Conservation (phyloP, 164 flowering plant species). For the Amborella trichopoda region DNA sequence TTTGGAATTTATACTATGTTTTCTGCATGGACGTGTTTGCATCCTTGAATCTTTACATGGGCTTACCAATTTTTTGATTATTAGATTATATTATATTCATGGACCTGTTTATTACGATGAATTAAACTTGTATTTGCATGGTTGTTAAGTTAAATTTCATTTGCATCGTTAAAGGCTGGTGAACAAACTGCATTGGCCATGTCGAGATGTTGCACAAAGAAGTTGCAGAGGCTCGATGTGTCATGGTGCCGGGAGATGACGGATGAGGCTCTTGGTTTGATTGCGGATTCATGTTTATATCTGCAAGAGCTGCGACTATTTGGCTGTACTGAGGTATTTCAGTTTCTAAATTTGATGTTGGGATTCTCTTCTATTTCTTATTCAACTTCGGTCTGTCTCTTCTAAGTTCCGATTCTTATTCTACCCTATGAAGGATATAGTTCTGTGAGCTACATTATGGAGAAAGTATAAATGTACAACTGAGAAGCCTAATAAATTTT, state of each 20-base stretch:
- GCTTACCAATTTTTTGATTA: too few species aligned
- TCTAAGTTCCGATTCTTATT: not conserved
- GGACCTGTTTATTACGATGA: too few species aligned
- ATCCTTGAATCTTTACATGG: too few species aligned
- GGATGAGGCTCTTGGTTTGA: slow-evolving; percentile 61
- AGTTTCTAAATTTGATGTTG: not conserved
- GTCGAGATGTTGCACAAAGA: slow-evolving; percentile 29
- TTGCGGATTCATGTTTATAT: slow-evolving; percentile 65
- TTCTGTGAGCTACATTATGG: not conserved
- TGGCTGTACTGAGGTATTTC: slow-evolving; percentile 86
- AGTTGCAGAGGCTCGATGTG: slow-evolving; percentile 46
- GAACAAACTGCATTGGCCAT: slow-evolving; percentile 53
- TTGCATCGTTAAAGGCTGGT: slow-evolving; percentile 61
- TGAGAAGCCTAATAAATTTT: not conserved
- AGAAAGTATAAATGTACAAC: not conserved
- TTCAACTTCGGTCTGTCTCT: not conserved
- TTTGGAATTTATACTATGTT: too few species aligned
- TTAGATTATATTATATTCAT: too few species aligned
- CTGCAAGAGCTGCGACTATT: slow-evolving; percentile 60
- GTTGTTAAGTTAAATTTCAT: too few species aligned
- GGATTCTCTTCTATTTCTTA: not conserved
- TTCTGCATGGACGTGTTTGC: too few species aligned
- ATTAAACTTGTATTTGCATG: too few species aligned
- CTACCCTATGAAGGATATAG: not conserved
- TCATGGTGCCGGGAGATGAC: slow-evolving; percentile 73